These are phyloP conservation scores for Gossypium schwendimanii DNA, from an alignment of 441 rosid species.

Conservation along the genomic window DNA sequence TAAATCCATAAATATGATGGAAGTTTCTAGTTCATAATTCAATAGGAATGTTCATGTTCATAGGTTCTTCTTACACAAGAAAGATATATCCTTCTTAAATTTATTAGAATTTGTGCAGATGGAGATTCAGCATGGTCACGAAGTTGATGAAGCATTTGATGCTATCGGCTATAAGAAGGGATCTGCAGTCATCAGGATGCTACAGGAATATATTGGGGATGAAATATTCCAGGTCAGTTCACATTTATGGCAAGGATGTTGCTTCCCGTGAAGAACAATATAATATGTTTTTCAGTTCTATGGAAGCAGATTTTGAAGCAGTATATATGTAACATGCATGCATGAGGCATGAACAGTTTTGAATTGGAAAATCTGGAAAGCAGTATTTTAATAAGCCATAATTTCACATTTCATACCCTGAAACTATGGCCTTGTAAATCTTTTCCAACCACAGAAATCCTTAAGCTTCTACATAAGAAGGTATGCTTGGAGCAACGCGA, in stretches of 20 bases:
- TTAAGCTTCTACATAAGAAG: slow-evolving; percentile 75
- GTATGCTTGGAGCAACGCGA: slow-evolving; percentile 74
- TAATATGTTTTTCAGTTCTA: not conserved
- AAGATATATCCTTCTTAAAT: not conserved
- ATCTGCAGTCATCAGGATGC: slow-evolving; percentile 88
- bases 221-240: slow-evolving; percentile 72
- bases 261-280: not conserved
- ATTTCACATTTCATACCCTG: not conserved
- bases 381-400: not conserved
- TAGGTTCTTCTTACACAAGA: not conserved
- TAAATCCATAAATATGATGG: not conserved
- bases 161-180: slow-evolving; percentile 90
- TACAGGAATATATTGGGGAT: slow-evolving; percentile 88
- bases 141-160: slow-evolving; percentile 86
- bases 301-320: not conserved
- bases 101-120: slow-evolving; percentile 31
- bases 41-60: not conserved
- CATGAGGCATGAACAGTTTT: not conserved
- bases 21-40: not conserved
- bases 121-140: slow-evolving; percentile 77
- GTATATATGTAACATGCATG: not conserved
- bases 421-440: not conserved
- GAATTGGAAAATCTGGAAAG: not conserved
- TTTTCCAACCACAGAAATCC: slow-evolving; percentile 48
- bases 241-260: not conserved